A percentile compares a stretch with the other conserved stretches of the same genome.
These are phyloP conservation scores for Zarea fungicola DNA, from an alignment of 2,329 filamentous ascomycete species.

Conservation along the genomic window DNA sequence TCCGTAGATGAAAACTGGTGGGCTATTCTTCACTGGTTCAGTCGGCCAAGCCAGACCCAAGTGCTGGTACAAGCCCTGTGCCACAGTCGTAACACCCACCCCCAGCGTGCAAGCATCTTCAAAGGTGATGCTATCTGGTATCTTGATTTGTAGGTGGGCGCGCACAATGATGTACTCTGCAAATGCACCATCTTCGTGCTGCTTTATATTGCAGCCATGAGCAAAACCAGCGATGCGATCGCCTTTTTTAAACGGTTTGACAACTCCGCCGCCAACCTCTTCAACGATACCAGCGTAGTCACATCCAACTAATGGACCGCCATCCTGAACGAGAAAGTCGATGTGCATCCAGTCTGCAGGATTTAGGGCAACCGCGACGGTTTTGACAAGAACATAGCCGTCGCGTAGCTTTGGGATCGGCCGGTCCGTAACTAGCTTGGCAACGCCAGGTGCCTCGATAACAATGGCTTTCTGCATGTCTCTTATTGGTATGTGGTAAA, in stretches of 20 bases:
- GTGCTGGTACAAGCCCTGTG: constrained; percentile 42
- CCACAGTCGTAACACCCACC: constrained; percentile 38
- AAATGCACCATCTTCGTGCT: constrained; percentile 35
- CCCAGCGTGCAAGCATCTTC: constrained; percentile 43
- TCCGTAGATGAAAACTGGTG: constrained; percentile 37
- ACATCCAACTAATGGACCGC: constrained; percentile 29
- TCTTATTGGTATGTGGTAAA: too few relatives aligned
- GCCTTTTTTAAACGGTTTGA: constrained; percentile 38
- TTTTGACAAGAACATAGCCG: constrained; percentile 29
- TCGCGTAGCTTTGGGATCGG: background rate
- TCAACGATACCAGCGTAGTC: constrained; percentile 45
- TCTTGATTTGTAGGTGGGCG: constrained; percentile 36
- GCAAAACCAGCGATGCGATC: constrained; percentile 39
- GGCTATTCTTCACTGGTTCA: constrained; percentile 29
- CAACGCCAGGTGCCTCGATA: too few relatives aligned
- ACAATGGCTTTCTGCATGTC: too few relatives aligned
- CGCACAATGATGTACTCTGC: constrained; percentile 34
- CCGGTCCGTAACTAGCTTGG: background rate
- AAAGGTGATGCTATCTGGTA: constrained; percentile 38
- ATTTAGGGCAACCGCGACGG: constrained; percentile 30
- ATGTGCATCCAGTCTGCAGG: constrained; percentile 32
- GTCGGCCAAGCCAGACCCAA: constrained; percentile 41
- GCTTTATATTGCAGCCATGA: constrained; percentile 27
- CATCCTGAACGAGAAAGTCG: constrained; percentile 18
- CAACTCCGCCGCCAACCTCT: constrained; percentile 38